Evolutionary conservation across 371 early-diverging fungal species (phyloP).

Genomic region (Syncephalastrum sp.): DNA sequence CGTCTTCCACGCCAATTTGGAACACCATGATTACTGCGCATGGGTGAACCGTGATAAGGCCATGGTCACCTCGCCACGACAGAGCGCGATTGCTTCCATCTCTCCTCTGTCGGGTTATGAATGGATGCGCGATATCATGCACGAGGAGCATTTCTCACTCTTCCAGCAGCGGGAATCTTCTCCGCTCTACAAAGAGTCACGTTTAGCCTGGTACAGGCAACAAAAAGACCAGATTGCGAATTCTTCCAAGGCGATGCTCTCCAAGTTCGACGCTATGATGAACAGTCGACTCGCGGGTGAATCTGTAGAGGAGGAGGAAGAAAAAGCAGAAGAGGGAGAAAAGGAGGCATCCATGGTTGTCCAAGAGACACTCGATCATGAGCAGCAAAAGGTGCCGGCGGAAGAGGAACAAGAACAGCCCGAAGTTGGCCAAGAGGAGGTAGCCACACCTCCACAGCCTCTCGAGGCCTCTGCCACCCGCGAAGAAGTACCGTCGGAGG

Average conservation of each 20-base stretch:
- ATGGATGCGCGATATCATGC: slow-evolving; percentile 11
- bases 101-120: slow-evolving; percentile 10
- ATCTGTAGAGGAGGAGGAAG: neutral
- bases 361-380: neutral
- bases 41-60: slow-evolving; percentile 16
- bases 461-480: neutral
- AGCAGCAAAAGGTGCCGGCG: neutral
- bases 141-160: slow-evolving; percentile 4
- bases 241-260: slow-evolving; percentile 1
- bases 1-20: slow-evolving; percentile 6
- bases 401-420: neutral
- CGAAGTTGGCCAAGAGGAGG: neutral
- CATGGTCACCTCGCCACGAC: neutral
- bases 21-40: slow-evolving; percentile 16
- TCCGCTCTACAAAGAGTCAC: neutral
- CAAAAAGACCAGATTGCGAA: neutral
- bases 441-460: neutral
- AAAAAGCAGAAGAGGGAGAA: neutral
- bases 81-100: neutral
- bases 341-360: neutral
- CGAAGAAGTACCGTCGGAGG: neutral
- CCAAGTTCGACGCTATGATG: neutral
- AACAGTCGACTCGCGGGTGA: neutral
- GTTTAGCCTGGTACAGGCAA: slow-evolving; percentile 5
- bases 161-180: slow-evolving; percentile 5